Base-by-base conservation (phyloP, 805 yeast species). In the Limtongia smithiae region DNA sequence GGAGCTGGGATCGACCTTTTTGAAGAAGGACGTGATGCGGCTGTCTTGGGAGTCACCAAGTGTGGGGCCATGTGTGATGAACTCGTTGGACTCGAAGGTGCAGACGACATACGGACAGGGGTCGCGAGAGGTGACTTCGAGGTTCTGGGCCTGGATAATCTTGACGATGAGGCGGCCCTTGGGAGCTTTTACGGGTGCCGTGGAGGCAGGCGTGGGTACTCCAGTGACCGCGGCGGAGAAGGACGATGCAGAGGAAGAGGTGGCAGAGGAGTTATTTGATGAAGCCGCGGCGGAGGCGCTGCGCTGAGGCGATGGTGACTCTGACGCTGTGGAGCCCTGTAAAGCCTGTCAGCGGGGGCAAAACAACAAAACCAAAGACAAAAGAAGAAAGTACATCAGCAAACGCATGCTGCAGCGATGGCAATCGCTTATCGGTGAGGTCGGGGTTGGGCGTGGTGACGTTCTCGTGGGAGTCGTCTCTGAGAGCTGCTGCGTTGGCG, bases 41-140 rank as follows among this genome's bases (percentile, higher is more conserved):
- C 51, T 46, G 24, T 33, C 17, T 30, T 41, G 42, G 21, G 51
- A 32, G 22, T 48, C 44, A 35, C 55, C 45, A 17, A 30, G 37
- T 12, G 61, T 60, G 44, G 62, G 88, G 3, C 89, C 90, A 54
- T 81, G 81, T 22, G 95, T 82, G 51, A 91, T 89, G 57, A 82
- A 85, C 69, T 93, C 97, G 1, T 94, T 83, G 54, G 91, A 83
- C 65, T 88, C 95, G 71, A 85, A 89, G 9, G 95, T 84, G 67
- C 94, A 86, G 32, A 89, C 96, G 17, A 86, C 95, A 66, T 89
- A 68, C 14, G 74, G 96, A 59, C 79, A 85, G 3, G 91, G 74
- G 64, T 72, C 70, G 35, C 74, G 68, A 3, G 80, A 68, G 38
- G 76, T 73, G 30, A 82, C 78, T 37, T 75, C 69, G 55, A 91